phyloP scores from a whole-genome alignment of 768 basidiomycete species.

The Lentinula detonsa region DNA sequence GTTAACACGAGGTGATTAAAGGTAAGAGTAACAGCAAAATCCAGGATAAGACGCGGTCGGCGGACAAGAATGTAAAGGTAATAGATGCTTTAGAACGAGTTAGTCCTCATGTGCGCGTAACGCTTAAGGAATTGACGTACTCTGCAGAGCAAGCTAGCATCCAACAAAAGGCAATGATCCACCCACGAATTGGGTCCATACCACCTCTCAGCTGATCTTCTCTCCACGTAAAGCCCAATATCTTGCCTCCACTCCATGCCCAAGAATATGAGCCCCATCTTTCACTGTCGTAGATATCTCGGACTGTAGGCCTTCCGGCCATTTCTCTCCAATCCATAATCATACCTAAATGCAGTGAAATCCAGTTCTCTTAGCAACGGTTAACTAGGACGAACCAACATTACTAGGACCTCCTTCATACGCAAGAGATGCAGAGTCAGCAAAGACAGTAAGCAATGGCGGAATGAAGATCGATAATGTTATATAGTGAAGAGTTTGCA shows the following conservation, averaged over 20 bases:
- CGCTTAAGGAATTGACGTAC: conserved; percentile 45
- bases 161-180: conserved; percentile 91
- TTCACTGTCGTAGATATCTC: conserved; percentile 55
- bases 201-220: conserved; percentile 59
- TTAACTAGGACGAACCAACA: conserved; percentile 47
- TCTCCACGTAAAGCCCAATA: conserved; percentile 55
- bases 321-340: conserved; percentile 98
- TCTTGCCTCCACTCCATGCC: conserved; percentile 78
- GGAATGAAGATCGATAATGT: conserved; percentile 80
- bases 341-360: conserved; percentile 51
- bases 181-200: conserved; percentile 76
- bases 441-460: conserved; percentile 68
- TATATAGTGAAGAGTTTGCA: conserved; percentile 93
- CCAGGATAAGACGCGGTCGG: conserved; percentile 89
- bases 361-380: neutral
- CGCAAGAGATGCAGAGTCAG: conserved; percentile 60
- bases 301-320: conserved; percentile 77
- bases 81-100: conserved; percentile 41
- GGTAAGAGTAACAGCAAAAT: conserved; percentile 86
- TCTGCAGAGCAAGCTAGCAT: conserved; percentile 74
- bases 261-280: conserved; percentile 64
- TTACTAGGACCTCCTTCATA: conserved; percentile 80
- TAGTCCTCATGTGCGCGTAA: neutral
- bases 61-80: conserved; percentile 86
- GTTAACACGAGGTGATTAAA: conserved; percentile 93